Evolutionary conservation across 2,329 filamentous ascomycete species (phyloP).

Genomic region (Colletotrichum eleusines): DNA sequence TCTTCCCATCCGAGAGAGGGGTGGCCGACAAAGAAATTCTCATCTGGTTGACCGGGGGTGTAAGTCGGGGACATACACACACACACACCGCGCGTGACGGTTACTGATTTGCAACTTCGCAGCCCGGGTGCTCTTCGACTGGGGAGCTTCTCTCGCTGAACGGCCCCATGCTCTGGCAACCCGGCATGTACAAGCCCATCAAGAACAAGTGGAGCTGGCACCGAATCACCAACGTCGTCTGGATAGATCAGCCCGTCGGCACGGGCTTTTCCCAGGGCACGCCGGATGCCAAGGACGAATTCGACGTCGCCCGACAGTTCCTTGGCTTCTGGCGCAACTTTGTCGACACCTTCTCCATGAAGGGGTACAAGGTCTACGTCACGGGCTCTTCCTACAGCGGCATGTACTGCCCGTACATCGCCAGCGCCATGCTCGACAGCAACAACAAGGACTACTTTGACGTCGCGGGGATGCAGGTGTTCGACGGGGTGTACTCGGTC

Average conservation of each 20-base stretch:
- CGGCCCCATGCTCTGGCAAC: conserved; percentile 78
- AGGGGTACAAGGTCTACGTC: conserved; percentile 78
- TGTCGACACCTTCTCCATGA: conserved; percentile 75
- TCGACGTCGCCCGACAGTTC: conserved; percentile 78
- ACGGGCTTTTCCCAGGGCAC: conserved; percentile 78
- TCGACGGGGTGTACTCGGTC: conserved; percentile 75
- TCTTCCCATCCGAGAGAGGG: conserved; percentile 69
- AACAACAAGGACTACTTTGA: conserved; percentile 76
- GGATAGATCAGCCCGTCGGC: conserved; percentile 76
- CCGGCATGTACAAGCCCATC: conserved; percentile 74
- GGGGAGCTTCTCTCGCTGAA: conserved; percentile 82
- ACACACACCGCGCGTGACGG: rapidly evolving
- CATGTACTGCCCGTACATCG: conserved; percentile 77
- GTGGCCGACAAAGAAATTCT: conserved; percentile 68
- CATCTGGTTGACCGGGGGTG: conserved; percentile 71
- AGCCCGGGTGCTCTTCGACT: conserved; percentile 72
- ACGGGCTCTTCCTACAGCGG: conserved; percentile 80
- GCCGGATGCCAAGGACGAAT: conserved; percentile 73
- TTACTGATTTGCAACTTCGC: not conserved
- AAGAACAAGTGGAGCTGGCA: conserved; percentile 80
- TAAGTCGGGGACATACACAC: conserved; percentile 46
- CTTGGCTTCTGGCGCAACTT: conserved; percentile 85
- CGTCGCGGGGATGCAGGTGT: conserved; percentile 76
- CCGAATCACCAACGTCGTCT: conserved; percentile 82
- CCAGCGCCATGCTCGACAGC: conserved; percentile 77